Percentiles rank a stretch among this genome's conserved stretches.
Evolutionary conservation across 441 rosid genomes (phyloP).

Genomic region (Macaranga tanarius): DNA sequence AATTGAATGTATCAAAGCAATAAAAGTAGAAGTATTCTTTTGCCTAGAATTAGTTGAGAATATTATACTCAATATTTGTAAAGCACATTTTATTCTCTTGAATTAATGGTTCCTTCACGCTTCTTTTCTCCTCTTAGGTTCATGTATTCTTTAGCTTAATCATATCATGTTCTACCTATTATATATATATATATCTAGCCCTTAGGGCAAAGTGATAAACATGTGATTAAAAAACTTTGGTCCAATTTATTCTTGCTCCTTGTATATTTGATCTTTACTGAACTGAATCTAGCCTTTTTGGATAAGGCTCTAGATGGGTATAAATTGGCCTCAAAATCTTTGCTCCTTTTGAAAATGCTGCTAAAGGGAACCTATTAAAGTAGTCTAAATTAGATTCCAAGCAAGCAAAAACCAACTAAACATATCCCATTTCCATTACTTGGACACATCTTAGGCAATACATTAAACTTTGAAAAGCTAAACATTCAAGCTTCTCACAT

Average conservation of each 20-base stretch:
- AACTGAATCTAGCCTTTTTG: not conserved
- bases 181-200: too few relatives aligned
- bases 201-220: too few relatives aligned
- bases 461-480: not conserved
- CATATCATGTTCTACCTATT: not conserved
- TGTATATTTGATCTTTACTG: too few relatives aligned
- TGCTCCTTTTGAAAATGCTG: not conserved
- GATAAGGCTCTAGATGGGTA: not conserved
- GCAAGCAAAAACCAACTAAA: not conserved
- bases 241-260: too few relatives aligned
- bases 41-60: too few relatives aligned
- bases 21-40: too few relatives aligned
- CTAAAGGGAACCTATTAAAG: not conserved
- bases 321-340: not conserved
- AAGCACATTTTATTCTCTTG: too few relatives aligned
- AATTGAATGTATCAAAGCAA: too few relatives aligned
- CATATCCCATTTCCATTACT: not conserved
- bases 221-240: too few relatives aligned
- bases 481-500: too few relatives aligned
- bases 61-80: too few relatives aligned
- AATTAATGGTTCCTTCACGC: not conserved
- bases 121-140: not conserved
- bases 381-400: not conserved
- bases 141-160: not conserved
- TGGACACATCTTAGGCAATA: not conserved